Base-by-base conservation (phyloP, 1,284 basidiomycete genomes). In the Mrakiaceae sp. region DNA sequence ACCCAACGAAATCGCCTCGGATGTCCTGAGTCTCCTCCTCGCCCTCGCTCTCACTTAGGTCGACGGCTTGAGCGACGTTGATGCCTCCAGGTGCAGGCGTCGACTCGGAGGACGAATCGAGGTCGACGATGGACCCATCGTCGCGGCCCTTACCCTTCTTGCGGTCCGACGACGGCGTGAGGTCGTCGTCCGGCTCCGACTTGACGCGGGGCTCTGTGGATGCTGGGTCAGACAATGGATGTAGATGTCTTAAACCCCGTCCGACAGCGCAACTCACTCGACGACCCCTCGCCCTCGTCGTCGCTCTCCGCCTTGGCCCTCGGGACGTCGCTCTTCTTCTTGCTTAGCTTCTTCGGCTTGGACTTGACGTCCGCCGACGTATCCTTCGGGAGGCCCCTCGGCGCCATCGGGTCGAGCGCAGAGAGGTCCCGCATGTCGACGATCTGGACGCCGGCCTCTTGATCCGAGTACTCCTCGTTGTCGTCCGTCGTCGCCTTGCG, bases 11-110 rank as follows among this genome's bases (percentile, higher is more conserved):
- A 74, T 93, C 87, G 59, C 88, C 86, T 4, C 88, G 82, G 67
- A 95, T 83, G 70, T 88, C 86, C 73, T 93, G 89, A 52, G 89
- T 79, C 68, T 90, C 86, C 71, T 91, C 88, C 69, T 92, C 90
- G 50, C 87, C 85, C 71, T 93, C 92, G 71, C 84, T 87, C 69
- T 91, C 90, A 71, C 84, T 87, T 58, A 91, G 80, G 72, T 94
- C 82, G 2, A 93, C 79, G 3, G 85, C 86, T 70, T 91, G 87
- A 7, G 83, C 83, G 60, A 79, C 74, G 70, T 90, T 73, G 46
- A 74, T 82, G 51, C 27, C 27, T 14, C n/a, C 44, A 44, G 61
- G 12, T 12, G 14, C 42, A 9, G 53, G 12, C n/a, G 42, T 8
- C 43, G 55, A 57, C 12, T 3, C 10, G 12, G 43, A 5, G 4